A percentile compares a stretch with the other conserved stretches of the same genome.
Evolutionary conservation across 2,329 filamentous ascomycete genomes (phyloP).

Genomic region (Fusarium temperatum): DNA sequence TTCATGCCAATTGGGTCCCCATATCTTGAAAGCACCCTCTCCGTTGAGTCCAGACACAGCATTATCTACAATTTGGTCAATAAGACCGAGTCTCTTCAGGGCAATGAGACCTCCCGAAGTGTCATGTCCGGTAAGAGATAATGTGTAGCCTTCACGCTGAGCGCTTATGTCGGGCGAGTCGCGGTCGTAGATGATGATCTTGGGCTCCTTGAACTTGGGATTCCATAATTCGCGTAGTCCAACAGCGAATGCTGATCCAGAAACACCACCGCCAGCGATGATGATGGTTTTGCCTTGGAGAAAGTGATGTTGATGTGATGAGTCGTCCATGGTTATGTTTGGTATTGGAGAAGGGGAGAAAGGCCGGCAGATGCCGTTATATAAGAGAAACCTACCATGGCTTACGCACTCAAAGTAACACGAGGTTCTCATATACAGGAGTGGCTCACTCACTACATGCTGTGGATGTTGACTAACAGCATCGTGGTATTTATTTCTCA

Average conservation of each 20-base stretch:
- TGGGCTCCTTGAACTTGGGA: slow-evolving; percentile 42
- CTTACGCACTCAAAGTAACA: not conserved
- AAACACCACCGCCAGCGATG: slow-evolving; percentile 55
- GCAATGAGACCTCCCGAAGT: slow-evolving; percentile 49
- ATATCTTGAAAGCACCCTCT: slow-evolving; percentile 51
- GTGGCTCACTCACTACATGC: not conserved
- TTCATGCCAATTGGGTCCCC: slow-evolving; percentile 50
- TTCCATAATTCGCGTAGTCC: slow-evolving; percentile 52
- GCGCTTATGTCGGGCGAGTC: slow-evolving; percentile 45
- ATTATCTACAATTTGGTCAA: slow-evolving; percentile 46
- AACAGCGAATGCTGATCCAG: slow-evolving; percentile 54
- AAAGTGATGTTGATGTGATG: slow-evolving; percentile 40
- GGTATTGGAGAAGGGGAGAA: not conserved
- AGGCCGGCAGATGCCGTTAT: not conserved
- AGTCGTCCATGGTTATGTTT: slow-evolving; percentile 11
- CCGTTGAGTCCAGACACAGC: slow-evolving; percentile 45
- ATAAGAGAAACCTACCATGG: not conserved
- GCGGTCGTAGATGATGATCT: slow-evolving; percentile 54
- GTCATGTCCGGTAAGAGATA: slow-evolving; percentile 51
- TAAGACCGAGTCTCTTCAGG: slow-evolving; percentile 50
- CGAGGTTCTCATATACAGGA: not conserved
- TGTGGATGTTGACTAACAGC: not conserved
- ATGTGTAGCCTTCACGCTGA: slow-evolving; percentile 50
- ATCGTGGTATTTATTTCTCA: not conserved
- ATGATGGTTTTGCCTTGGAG: slow-evolving; percentile 54